Evolutionary conservation across 805 yeast genomes (phyloP).

Genomic region (Hanseniaspora clermontiae): DNA sequence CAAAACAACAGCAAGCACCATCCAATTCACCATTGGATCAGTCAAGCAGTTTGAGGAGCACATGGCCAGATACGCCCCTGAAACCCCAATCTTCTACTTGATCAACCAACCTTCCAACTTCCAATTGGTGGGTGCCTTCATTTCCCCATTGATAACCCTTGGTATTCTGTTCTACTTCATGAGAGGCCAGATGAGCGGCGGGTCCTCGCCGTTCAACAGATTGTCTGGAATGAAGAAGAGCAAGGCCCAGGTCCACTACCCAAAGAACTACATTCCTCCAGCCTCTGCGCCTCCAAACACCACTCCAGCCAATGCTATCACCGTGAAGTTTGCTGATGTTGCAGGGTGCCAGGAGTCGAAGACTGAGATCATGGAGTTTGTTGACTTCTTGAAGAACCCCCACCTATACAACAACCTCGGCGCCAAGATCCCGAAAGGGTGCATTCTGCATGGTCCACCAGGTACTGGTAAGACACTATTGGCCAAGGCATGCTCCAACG

Average conservation of each 20-base stretch:
- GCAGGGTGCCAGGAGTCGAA: constrained; percentile 97
- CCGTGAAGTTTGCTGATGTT: constrained; percentile 80
- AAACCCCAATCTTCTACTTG: constrained; percentile 21
- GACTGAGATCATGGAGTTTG: constrained; percentile 96
- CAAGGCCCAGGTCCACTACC: constrained; percentile 38
- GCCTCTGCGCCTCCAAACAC: constrained; percentile 10
- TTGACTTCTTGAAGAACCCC: constrained; percentile 81
- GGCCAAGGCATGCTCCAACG: constrained; percentile 98
- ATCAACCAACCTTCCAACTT: constrained; percentile 54
- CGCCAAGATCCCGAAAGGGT: constrained; percentile 97
- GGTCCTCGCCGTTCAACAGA: constrained; percentile 47
- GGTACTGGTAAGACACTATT: constrained; percentile 97
- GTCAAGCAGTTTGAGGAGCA: constrained; percentile 76
- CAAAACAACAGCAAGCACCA: constrained; percentile 6
- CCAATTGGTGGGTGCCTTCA: constrained; percentile 47
- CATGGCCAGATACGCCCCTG: constrained; percentile 32
- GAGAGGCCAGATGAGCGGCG: constrained; percentile 25
- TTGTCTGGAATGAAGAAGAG: constrained; percentile 69
- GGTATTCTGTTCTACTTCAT: constrained; percentile 49
- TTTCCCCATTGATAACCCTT: constrained; percentile 69
- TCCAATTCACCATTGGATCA: constrained; percentile 71
- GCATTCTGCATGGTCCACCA: constrained; percentile 94
- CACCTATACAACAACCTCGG: constrained; percentile 82
- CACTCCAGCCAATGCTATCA: constrained; percentile 20
- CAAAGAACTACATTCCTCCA: constrained; percentile 9